A percentile compares a stretch with the other conserved stretches of the same genome.
Evolutionary conservation across 352 stramenopile genomes (phyloP).

Genomic region (Phytophthora brassicae): DNA sequence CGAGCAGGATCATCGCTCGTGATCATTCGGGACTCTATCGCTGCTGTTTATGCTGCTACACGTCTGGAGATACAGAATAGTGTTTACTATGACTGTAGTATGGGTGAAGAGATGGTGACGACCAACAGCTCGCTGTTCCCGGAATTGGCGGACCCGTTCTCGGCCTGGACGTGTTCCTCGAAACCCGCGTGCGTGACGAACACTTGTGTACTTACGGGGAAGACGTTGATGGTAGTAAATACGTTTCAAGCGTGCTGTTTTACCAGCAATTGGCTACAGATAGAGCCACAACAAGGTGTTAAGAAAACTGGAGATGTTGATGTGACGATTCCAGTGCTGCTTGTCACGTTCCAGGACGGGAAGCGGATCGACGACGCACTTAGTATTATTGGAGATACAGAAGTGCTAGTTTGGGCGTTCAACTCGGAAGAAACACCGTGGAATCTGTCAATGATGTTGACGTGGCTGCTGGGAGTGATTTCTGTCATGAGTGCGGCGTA

Average conservation of each 20-base stretch:
- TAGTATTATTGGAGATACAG: constrained; percentile 12
- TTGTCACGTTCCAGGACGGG: constrained; percentile 44
- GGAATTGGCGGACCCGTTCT: constrained; percentile 21
- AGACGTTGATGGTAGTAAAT: background rate
- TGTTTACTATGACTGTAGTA: constrained; percentile 48
- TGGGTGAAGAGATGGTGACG: constrained; percentile 38
- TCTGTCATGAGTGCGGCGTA: constrained; percentile 52
- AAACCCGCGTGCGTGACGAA: constrained; percentile 33
- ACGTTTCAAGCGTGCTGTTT: constrained; percentile 59
- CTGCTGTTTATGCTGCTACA: constrained; percentile 35
- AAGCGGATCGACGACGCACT: constrained; percentile 32
- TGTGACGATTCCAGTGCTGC: constrained; percentile 39
- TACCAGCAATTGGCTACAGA: constrained; percentile 43
- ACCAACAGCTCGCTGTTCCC: constrained; percentile 47
- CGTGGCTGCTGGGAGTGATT: constrained; percentile 56
- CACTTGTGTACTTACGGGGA: constrained; percentile 42
- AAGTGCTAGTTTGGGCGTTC: constrained; percentile 34
- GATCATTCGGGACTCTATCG: constrained; percentile 52
- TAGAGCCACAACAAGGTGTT: constrained; percentile 18
- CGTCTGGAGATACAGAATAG: constrained; percentile 14
- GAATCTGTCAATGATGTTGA: constrained; percentile 68
- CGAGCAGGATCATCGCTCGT: constrained; percentile 36
- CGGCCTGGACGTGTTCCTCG: constrained; percentile 27
- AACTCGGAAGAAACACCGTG: constrained; percentile 52
- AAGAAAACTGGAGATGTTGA: background rate